A percentile compares a stretch with the other conserved stretches of the same genome.
These are phyloP conservation scores for Cryptosporidium tyzzeri DNA, from an alignment of 169 alveolate genomes.

Conservation along the genomic window DNA sequence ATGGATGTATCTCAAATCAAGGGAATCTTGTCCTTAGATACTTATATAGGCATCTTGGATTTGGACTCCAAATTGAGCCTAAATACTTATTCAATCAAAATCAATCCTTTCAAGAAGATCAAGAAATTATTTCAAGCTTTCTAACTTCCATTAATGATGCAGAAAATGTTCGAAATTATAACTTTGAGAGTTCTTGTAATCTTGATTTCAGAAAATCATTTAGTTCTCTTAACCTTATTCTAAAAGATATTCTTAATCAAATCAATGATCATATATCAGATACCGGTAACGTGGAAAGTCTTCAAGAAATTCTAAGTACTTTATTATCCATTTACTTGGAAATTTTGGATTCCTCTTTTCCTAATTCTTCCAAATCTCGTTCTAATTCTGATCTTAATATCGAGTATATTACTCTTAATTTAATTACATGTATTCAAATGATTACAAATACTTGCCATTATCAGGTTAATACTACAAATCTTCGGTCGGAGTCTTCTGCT, in stretches of 20 bases:
- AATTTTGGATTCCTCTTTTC: not conserved
- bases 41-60: conserved; percentile 23
- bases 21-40: conserved; percentile 37
- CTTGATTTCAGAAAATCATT: conserved; percentile 17
- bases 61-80: conserved; percentile 42
- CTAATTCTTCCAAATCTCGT: not conserved
- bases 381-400: not conserved
- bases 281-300: not conserved
- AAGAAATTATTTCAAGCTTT: conserved; percentile 26
- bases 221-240: not conserved
- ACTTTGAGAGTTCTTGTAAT: conserved; percentile 1
- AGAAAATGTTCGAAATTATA: not conserved
- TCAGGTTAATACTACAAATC: not conserved
- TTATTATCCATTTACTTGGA: not conserved
- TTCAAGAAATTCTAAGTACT: not conserved
- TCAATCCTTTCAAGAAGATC: not conserved
- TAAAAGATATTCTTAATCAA: not conserved
- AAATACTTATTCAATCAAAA: not conserved
- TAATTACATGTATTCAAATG: not conserved
- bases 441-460: not conserved
- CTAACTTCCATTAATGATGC: not conserved
- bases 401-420: not conserved
- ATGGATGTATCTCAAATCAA: conserved; percentile 43
- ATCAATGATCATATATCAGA: not conserved
- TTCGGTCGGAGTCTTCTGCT: not conserved